phyloP scores from a whole-genome alignment of 495 filamentous ascomycete species.

The Aspergillus leporis region DNA sequence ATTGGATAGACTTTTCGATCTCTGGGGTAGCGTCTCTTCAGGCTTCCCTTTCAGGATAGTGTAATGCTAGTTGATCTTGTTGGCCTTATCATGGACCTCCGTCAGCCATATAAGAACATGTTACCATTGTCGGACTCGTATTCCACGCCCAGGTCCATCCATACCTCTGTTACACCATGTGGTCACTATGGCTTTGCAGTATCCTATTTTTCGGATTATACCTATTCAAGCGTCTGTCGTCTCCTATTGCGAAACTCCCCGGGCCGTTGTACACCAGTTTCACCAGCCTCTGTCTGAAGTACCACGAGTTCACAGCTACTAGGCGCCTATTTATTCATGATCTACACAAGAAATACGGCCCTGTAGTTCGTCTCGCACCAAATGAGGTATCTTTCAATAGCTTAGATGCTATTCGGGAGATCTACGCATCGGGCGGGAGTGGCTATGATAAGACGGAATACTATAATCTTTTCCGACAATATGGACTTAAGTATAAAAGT shows the following conservation, averaged over 20 bases:
- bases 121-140: too few species aligned
- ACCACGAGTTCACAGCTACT: constrained; percentile 55
- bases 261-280: constrained; percentile 55
- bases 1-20: neutral
- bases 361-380: constrained; percentile 57
- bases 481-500: too few species aligned
- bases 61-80: too few species aligned
- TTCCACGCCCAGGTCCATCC: neutral
- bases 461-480: constrained; percentile 63
- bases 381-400: constrained; percentile 64
- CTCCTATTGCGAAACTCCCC: constrained; percentile 36
- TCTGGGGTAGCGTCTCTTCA: neutral
- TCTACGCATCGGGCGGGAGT: constrained; percentile 64
- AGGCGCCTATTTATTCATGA: constrained; percentile 55
- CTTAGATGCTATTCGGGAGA: constrained; percentile 60
- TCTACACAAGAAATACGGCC: constrained; percentile 57
- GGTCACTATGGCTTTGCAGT: neutral
- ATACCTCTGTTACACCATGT: neutral
- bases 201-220: neutral
- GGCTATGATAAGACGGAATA: constrained; percentile 70
- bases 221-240: neutral
- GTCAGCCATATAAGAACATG: too few species aligned
- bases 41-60: neutral
- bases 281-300: constrained; percentile 55
- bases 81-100: neutral